Conservation (phyloP, 768 basidiomycete genomes). For the Clavaria fumosa region DNA sequence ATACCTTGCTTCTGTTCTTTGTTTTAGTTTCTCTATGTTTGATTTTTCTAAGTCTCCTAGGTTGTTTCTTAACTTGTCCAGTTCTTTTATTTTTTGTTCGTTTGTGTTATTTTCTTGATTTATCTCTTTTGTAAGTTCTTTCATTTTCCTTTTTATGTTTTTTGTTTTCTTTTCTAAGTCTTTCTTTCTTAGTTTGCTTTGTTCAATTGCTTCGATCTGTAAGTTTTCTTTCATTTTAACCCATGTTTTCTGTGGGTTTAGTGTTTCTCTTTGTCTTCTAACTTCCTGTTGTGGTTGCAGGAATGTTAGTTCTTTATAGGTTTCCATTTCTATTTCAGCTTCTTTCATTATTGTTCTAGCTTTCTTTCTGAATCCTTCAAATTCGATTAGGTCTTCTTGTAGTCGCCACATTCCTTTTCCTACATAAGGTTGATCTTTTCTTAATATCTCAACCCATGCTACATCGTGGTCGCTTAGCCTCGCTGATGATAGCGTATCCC, state of each 20-base stretch:
- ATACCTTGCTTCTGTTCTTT: conserved; percentile 6
- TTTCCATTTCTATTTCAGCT: background rate
- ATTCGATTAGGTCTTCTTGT: conserved; percentile 11
- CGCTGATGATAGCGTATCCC: conserved; percentile 12
- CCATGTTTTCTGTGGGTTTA: background rate
- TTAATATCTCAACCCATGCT: conserved; percentile 13
- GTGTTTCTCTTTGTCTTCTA: background rate
- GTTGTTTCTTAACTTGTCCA: background rate
- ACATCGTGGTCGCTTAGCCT: conserved; percentile 21
- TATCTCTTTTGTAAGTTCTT: background rate
- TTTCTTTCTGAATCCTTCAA: conserved; percentile 10
- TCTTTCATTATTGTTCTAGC: conserved; percentile 1
- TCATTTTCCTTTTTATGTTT: background rate
- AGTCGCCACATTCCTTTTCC: conserved; percentile 21
- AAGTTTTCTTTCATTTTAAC: background rate
- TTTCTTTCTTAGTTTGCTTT: background rate
- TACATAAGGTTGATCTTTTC: conserved; percentile 13
- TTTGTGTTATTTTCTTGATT: background rate
- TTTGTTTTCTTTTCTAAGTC: background rate
- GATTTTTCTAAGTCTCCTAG: conserved; percentile 5
- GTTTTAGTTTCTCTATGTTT: conserved; percentile 1
- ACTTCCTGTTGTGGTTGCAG: background rate
- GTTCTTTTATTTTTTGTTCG: background rate
- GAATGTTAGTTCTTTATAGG: background rate
- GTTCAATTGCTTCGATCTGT: background rate